Conservation (phyloP, 306 rosid genomes). For the Castanea sativa region DNA sequence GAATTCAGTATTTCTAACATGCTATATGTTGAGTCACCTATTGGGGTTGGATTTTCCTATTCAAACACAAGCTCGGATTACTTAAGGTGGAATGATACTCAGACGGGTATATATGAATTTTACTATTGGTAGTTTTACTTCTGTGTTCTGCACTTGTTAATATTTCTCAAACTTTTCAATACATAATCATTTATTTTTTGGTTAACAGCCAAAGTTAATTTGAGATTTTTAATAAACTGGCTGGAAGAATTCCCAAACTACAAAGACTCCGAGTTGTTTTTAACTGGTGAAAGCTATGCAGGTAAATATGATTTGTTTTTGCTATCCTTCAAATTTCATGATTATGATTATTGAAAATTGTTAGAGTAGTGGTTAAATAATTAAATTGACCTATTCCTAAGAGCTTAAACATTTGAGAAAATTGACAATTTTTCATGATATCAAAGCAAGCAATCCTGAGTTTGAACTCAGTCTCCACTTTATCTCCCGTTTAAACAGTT, state of each 20-base stretch:
- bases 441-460: too few species aligned
- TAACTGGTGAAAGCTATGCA: neutral
- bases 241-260: conserved; percentile 1
- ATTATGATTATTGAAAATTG: too few species aligned
- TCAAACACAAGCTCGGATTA: neutral
- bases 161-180: neutral
- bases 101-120: neutral
- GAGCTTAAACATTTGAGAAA: too few species aligned
- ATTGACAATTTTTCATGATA: too few species aligned
- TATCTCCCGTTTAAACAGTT: too few species aligned
- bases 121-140: neutral
- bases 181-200: neutral
- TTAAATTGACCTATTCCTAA: too few species aligned
- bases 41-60: neutral
- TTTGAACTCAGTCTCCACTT: too few species aligned
- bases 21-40: neutral
- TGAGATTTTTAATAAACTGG: neutral
- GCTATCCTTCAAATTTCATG: too few species aligned
- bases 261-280: neutral
- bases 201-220: neutral
- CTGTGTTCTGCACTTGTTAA: neutral
- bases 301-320: neutral
- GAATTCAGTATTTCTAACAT: too few species aligned
- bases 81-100: neutral
- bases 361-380: too few species aligned